Base-by-base conservation (phyloP, 2,329 filamentous ascomycete genomes). In the Trichophyton schoenleinii region DNA sequence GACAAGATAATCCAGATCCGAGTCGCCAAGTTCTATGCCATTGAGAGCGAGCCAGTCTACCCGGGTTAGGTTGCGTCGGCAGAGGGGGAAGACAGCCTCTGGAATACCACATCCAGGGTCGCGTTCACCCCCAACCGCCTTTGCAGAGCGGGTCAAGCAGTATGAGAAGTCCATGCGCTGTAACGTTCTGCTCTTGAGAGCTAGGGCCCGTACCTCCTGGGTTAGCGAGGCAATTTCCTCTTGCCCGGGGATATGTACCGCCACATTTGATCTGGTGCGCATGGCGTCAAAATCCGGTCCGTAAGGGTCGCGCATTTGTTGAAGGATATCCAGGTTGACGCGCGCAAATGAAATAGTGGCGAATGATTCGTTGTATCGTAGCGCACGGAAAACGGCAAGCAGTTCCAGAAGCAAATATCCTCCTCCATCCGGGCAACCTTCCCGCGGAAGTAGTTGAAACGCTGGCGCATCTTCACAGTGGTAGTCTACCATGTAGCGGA, bases 311-410 rank as follows among this genome's bases (percentile, higher is more conserved):
- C 79, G 76, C 25, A 85, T 68, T 13, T 81, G 80, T 65, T 87
- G 85, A n/a, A 89, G 71, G 34, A 76, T 73, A 68, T 88, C 84
- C n/a, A 89, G 73, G 64, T 79, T 80, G 55, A 88, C 79, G 44
- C 81, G 80, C 31, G 80, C 80, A 68, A 89, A 88, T 0, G 86
- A 88, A 22, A 89, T 83, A 0, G 83, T 83, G 31, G 77, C 77
- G 70, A 88, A 89, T 0, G 78, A 81, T 67, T 88, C 85, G 67
- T 89, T 88, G 71, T 87, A 89, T 46, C 87, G 81, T 60, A 89
- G 71, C 8, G 86, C 79, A 63, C 86, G 79, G 77, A 87, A 80
- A n/a, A 89, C 80, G 3, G 86, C 84, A 34, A 89, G 77, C n/a
- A 88, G 73, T 68, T 88, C 86, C 25, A 84, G 70, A 3, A 78